A percentile compares a stretch with the other conserved stretches of the same genome.
Conservation (phyloP, 1,139 yeast species). For the Yamadazyma diospyri region DNA sequence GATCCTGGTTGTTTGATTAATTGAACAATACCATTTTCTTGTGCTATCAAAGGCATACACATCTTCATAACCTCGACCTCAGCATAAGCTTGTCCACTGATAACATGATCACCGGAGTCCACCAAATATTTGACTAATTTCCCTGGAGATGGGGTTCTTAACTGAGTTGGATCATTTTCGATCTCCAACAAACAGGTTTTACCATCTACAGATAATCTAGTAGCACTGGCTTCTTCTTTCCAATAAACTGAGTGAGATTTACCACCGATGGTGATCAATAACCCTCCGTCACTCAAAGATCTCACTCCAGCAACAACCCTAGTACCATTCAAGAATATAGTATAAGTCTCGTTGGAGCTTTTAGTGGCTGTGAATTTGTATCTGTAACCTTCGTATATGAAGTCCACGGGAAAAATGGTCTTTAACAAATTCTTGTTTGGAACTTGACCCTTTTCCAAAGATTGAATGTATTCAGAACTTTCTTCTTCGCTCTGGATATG, state of each 20-base stretch:
- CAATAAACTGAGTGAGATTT: slow-evolving; percentile 93
- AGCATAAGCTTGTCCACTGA: slow-evolving; percentile 91
- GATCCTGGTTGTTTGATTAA: slow-evolving; percentile 98
- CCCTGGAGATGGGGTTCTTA: slow-evolving; percentile 99
- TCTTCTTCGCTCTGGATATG: slow-evolving; percentile 75
- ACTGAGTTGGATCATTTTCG: slow-evolving; percentile 97
- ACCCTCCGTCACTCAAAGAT: slow-evolving; percentile 89
- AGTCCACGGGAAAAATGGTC: slow-evolving; percentile 89
- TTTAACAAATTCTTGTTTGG: slow-evolving; percentile 76
- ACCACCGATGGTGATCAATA: slow-evolving; percentile 83
- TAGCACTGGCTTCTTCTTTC: slow-evolving; percentile 96
- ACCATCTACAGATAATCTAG: slow-evolving; percentile 92
- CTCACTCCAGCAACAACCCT: slow-evolving; percentile 85
- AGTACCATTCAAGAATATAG: slow-evolving; percentile 89
- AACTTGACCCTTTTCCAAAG: slow-evolving; percentile 93
- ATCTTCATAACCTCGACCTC: slow-evolving; percentile 99
- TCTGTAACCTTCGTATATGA: slow-evolving; percentile 89
- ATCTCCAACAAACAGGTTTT: slow-evolving; percentile 90
- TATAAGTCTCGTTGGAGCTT: slow-evolving; percentile 79
- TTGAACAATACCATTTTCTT: slow-evolving; percentile 91
- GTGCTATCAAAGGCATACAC: slow-evolving; percentile 91
- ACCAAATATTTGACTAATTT: slow-evolving; percentile 89
- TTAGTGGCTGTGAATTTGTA: slow-evolving; percentile 95
- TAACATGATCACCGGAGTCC: slow-evolving; percentile 91
- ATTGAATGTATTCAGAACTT: slow-evolving; percentile 61